Conservation (phyloP, 2,329 filamentous ascomycete species). For the Ceratocystis albifundus region DNA sequence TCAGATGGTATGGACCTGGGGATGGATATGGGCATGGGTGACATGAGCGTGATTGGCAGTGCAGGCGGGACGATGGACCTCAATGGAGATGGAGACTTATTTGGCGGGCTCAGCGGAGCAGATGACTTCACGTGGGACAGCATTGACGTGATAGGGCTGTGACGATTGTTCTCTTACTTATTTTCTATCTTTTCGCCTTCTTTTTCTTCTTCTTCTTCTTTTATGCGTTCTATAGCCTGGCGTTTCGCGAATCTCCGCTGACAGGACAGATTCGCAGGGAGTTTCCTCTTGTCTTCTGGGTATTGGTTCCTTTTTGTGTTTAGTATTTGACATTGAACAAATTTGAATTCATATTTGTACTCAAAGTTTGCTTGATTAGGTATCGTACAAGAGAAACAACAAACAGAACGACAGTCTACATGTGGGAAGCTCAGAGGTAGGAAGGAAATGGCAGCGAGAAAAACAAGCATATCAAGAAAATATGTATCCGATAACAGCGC, state of each 20-base stretch:
- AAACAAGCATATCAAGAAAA: no score
- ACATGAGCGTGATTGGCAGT: constrained; percentile 13
- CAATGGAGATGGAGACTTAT: constrained; percentile 19
- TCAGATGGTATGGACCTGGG: constrained; percentile 25
- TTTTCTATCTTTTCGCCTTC: neutral
- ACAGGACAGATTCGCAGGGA: neutral
- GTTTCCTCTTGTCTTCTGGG: constrained; percentile 1
- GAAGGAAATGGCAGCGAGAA: neutral
- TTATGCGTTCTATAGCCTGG: constrained; percentile 2
- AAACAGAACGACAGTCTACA: neutral
- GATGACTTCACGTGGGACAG: constrained; percentile 22
- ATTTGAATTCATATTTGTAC: neutral
- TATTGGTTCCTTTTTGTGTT: neutral
- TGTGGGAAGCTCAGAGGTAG: neutral
- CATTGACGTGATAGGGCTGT: constrained; percentile 21
- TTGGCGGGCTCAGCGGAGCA: constrained; percentile 18
- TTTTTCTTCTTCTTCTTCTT: neutral
- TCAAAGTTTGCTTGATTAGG: neutral
- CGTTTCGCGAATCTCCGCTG: neutral
- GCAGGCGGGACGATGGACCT: constrained; percentile 10
- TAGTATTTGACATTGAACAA: neutral
- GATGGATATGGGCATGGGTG: constrained; percentile 18
- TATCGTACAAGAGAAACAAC: neutral
- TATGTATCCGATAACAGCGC: no score
- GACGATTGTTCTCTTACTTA: neutral